Evolutionary conservation across 257 asterid genomes (phyloP), one percentile per base, ranked within the genome.

Genomic region (Rubia yunnanensis): DNA sequence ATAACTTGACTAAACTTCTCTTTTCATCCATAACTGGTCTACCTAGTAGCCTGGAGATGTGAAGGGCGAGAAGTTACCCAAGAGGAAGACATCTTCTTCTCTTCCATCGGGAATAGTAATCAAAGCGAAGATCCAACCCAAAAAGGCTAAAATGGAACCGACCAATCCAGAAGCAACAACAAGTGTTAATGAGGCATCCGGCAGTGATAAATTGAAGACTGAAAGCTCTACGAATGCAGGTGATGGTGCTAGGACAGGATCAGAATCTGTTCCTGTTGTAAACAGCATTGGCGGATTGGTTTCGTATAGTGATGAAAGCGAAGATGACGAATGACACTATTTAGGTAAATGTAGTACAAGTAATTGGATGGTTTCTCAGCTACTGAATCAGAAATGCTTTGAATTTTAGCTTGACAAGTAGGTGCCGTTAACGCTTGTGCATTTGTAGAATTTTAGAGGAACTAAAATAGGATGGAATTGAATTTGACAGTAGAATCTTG

Each of bases 281-380:
- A 70, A 34, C 38, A 60, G 74, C 50, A 56, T 22, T 44, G 55
- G 64, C 67, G 72, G 95, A 67, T 79, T 92, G 79, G 98, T 92
- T 73, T 81, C 88, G 3, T 92, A 92, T 65, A 92, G 96, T 72
- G 95, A 88, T 77, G 98, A 86, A 77, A 86, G 95, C 58, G 96
- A 91, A 22, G 96, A 84, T 35, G 96, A 88, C n/a, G 82, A 77
- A 52, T 80, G 70, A 69, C 54, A 38, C 31, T 38, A 22, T 54
- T 54, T 7, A 53, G 28, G 14, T 20, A 53, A 54, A 22, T 23
- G 26, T 38, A 36, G 53, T 8, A 13, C 15, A 20, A 23, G 52
- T 23, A 26, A 20, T 22, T 35, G 66, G 52, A 61, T 39, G 24
- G 31, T 39, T 0, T 61, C 48, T 13, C 18, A 13, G 52, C 52